Conservation (phyloP, 352 stramenopile genomes). For the Phytopythium boreale region DNA sequence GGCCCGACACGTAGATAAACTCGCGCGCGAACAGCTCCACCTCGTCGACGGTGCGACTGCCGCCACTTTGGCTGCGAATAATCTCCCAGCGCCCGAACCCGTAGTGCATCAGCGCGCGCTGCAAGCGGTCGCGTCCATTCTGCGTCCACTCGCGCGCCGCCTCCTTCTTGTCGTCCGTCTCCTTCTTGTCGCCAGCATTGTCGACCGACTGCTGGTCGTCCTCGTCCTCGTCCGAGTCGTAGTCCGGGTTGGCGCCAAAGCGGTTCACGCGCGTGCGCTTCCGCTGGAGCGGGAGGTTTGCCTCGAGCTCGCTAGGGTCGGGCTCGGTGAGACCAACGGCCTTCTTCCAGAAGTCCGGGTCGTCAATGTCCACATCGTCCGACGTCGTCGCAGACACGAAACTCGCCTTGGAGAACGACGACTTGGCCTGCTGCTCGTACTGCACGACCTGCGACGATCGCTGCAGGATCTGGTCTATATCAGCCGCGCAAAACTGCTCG, state of each 20-base stretch:
- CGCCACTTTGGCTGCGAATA: constrained; percentile 83
- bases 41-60: constrained; percentile 80
- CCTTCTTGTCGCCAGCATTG: constrained; percentile 34
- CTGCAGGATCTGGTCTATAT: constrained; percentile 98
- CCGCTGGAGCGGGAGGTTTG: constrained; percentile 72
- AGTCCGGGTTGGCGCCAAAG: constrained; percentile 60
- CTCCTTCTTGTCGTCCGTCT: constrained; percentile 51
- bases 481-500: constrained; percentile 95
- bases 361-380: constrained; percentile 96
- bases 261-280: constrained; percentile 84
- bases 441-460: constrained; percentile 82
- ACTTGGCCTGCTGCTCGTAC: constrained; percentile 82
- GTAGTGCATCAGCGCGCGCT: constrained; percentile 87
- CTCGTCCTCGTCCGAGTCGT: constrained; percentile 55
- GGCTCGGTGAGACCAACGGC: constrained; percentile 87
- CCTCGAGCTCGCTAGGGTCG: constrained; percentile 51
- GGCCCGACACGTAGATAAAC: constrained; percentile 84
- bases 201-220: constrained; percentile 45
- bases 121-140: constrained; percentile 80
- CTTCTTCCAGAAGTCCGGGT: constrained; percentile 99
- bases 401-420: constrained; percentile 91
- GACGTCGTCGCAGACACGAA: constrained; percentile 89
- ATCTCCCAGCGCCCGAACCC: constrained; percentile 87
- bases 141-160: constrained; percentile 77
- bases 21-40: constrained; percentile 81